Evolutionary conservation across 2,329 filamentous ascomycete genomes (phyloP), one percentile per base, ranked within the genome.

Genomic region (Alternaria triticina): DNA sequence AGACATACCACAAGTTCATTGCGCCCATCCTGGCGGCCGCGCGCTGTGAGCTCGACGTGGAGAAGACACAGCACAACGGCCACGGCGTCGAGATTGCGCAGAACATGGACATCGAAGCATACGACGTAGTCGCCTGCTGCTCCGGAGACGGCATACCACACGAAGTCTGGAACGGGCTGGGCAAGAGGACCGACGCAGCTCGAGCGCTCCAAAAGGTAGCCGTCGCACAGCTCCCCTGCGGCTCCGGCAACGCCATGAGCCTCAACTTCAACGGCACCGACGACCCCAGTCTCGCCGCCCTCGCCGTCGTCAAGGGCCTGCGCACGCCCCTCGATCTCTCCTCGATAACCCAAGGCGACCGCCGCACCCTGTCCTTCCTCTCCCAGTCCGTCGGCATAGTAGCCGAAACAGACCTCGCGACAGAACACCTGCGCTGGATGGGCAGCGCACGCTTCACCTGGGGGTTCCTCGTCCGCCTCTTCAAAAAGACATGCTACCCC

Each of bases 131-230:
- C 13, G 89, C 95, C 25, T 92, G 93, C 66, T 96, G 93, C 76
- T 97, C 95, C 1, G 96, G 96, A 5, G 96, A 99, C 73, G 96
- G 96, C 10, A 85, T 97, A 43, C 91, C 93, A 0, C 91, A 97
- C 77, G 96, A 99, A 80, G 91, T 97, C 9, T 97, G 97, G 83
- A 98, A 99, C 76, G 96, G 96, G 0, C 82, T 99, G 30, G 94
- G 88, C 13, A 90, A 89, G 80, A 89, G 93, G 43, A 76, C 86
- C 5, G 92, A 97, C 80, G 94, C 94, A 20, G 84, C 85, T 30
- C 86, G 86, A 59, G 96, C 95, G 0, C 82, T 99, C 64, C 82
- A 85, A 22, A 91, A 90, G 73, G 82, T 98, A 13, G 92, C 96
- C 1, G 89, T 99, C 2, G 90, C 90, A 22, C 93, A 97, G 75